Evolutionary conservation across 805 yeast species (phyloP).

Genomic region (Sporopachydermia lactativora): DNA sequence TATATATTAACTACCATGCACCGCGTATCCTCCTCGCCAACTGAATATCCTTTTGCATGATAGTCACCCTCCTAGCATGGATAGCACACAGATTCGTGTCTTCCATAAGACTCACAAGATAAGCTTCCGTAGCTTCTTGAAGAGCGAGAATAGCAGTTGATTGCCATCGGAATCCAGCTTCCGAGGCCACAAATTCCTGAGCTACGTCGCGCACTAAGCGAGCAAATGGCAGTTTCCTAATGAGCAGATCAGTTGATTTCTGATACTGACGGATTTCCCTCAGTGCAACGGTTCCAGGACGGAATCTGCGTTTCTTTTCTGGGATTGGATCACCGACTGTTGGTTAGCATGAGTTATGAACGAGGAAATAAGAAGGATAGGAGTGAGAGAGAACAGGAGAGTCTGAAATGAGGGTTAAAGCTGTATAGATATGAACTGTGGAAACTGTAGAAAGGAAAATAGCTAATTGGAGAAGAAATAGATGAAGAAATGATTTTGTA

Average conservation of each 20-base stretch:
- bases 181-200: conserved; percentile 30
- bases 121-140: conserved; percentile 76
- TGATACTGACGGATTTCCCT: conserved; percentile 58
- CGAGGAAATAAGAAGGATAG: no score
- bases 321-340: conserved; percentile 4
- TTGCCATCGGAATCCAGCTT: conserved; percentile 60
- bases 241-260: conserved; percentile 48
- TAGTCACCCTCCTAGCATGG: conserved; percentile 74
- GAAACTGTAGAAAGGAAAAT: no score
- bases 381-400: no score
- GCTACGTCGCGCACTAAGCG: conserved; percentile 64
- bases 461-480: no score
- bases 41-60: conserved; percentile 74
- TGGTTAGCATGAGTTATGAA: no score
- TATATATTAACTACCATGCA: conserved; percentile 1
- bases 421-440: no score
- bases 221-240: conserved; percentile 67
- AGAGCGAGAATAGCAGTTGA: conserved; percentile 62
- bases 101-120: conserved; percentile 54
- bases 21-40: conserved; percentile 70
- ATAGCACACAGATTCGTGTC: conserved; percentile 68
- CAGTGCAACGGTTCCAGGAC: conserved; percentile 54
- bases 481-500: no score
- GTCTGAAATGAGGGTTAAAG: no score
- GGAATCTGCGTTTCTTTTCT: conserved; percentile 28